Conservation (phyloP, 495 filamentous ascomycete species). For the Sporormia fimetaria region DNA sequence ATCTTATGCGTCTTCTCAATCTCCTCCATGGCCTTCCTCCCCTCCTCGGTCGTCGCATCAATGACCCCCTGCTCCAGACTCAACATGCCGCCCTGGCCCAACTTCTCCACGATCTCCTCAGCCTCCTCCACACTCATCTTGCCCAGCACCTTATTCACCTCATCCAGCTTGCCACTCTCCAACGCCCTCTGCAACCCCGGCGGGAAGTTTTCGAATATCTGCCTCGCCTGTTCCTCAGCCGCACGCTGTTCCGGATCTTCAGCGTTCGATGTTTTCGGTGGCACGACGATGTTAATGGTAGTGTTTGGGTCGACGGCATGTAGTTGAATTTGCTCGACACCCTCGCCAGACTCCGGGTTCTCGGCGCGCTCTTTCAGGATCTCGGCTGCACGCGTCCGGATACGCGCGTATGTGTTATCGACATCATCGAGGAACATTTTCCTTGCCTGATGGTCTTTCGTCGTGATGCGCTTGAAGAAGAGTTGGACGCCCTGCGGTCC, state of each 20-base stretch:
- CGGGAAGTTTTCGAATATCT: slow-evolving; percentile 74
- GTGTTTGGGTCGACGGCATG: slow-evolving; percentile 93
- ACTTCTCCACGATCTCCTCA: slow-evolving; percentile 73
- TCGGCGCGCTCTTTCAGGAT: slow-evolving; percentile 58
- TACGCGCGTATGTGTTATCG: slow-evolving; percentile 68
- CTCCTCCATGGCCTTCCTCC: slow-evolving; percentile 61
- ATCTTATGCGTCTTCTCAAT: slow-evolving; percentile 52
- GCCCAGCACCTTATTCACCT: slow-evolving; percentile 91
- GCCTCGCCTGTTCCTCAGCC: slow-evolving; percentile 51
- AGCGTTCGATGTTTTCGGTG: slow-evolving; percentile 32
- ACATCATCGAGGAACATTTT: slow-evolving; percentile 90
- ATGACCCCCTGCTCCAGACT: slow-evolving; percentile 88
- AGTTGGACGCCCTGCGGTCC: slow-evolving; percentile 78
- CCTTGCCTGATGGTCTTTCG: slow-evolving; percentile 78
- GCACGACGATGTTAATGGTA: slow-evolving; percentile 77
- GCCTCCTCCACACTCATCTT: slow-evolving; percentile 89
- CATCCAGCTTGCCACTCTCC: slow-evolving; percentile 73
- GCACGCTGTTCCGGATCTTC: slow-evolving; percentile 37
- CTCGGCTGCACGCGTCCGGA: slow-evolving; percentile 67
- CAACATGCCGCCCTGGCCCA: slow-evolving; percentile 82
- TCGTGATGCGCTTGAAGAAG: slow-evolving; percentile 95
- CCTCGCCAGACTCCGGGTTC: slow-evolving; percentile 44
- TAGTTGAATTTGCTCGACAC: slow-evolving; percentile 94
- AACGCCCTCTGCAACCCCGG: slow-evolving; percentile 70
- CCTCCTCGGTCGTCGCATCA: slow-evolving; percentile 90